Percentiles rank a stretch among this genome's conserved stretches.
phyloP scores from a whole-genome alignment of 176 grass and related monocot genomes.

The Ensete glaucum region DNA sequence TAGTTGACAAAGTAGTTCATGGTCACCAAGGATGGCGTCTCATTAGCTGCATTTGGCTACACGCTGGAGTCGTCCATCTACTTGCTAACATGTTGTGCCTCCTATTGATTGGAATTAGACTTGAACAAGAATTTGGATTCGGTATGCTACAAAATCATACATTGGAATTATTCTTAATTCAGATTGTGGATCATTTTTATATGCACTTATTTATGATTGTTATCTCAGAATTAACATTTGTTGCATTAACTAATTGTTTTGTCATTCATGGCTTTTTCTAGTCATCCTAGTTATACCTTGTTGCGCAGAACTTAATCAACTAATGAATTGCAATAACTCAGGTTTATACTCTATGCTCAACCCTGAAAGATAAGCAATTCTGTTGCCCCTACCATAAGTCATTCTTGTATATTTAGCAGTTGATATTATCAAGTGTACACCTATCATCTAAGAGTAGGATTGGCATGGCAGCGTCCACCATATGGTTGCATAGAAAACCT shows the following conservation, averaged over 20 bases:
- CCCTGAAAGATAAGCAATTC: neutral
- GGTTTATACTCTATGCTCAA: neutral
- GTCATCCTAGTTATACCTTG: no score
- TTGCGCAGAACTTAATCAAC: no score
- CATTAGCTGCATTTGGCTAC: conserved; percentile 93
- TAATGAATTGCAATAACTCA: no score
- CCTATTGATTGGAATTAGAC: conserved; percentile 71
- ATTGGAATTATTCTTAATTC: neutral
- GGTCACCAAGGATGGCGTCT: conserved; percentile 73
- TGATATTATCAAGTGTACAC: no score
- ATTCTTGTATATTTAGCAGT: no score
- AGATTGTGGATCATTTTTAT: neutral
- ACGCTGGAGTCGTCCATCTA: conserved; percentile 83
- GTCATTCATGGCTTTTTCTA: no score
- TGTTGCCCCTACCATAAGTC: no score
- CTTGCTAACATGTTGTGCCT: conserved; percentile 87
- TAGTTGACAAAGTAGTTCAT: conserved; percentile 51
- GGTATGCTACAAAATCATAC: conserved; percentile 30
- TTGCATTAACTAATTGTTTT: neutral
- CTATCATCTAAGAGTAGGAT: neutral
- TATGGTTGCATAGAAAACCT: neutral
- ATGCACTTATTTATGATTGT: neutral
- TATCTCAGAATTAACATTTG: neutral
- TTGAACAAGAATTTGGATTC: conserved; percentile 96
- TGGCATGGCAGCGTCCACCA: neutral